Conservation (phyloP, 129 eudicot genomes). For the Erigeron canadensis region DNA sequence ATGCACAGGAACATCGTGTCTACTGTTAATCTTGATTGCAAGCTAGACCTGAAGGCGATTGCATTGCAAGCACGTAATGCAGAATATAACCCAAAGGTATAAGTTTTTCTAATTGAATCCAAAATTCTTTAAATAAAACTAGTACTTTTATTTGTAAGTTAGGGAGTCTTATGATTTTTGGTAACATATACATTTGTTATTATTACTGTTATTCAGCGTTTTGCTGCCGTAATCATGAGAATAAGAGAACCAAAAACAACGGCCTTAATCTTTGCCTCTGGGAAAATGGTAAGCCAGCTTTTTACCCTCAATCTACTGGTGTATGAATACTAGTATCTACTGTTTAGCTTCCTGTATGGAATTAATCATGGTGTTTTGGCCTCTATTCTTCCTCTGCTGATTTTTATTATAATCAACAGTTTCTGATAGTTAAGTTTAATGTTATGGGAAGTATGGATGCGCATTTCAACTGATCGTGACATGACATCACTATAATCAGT, state of each 20-base stretch:
- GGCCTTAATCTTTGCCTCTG: slow-evolving; percentile 81
- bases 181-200: not conserved
- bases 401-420: not conserved
- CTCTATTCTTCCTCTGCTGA: not conserved
- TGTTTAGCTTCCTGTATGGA: not conserved
- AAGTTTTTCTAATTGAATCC: not conserved
- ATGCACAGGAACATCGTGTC: slow-evolving; percentile 76
- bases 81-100: slow-evolving; percentile 90
- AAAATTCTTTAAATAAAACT: not conserved
- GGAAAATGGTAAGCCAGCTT: slow-evolving; percentile 71
- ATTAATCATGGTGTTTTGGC: not conserved
- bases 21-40: slow-evolving; percentile 85
- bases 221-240: slow-evolving; percentile 95
- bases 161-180: not conserved
- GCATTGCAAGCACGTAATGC: slow-evolving; percentile 92
- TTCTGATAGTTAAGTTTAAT: no score
- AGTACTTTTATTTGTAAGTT: not conserved
- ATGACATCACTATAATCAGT: no score
- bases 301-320: not conserved
- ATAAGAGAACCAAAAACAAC: slow-evolving; percentile 93
- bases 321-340: not conserved
- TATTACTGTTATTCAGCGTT: slow-evolving; percentile 54
- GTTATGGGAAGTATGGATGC: no score
- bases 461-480: no score
- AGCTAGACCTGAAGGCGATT: slow-evolving; percentile 74